These are phyloP conservation scores for Lactarius quietus DNA, from an alignment of 768 basidiomycete species.

Conservation along the genomic window DNA sequence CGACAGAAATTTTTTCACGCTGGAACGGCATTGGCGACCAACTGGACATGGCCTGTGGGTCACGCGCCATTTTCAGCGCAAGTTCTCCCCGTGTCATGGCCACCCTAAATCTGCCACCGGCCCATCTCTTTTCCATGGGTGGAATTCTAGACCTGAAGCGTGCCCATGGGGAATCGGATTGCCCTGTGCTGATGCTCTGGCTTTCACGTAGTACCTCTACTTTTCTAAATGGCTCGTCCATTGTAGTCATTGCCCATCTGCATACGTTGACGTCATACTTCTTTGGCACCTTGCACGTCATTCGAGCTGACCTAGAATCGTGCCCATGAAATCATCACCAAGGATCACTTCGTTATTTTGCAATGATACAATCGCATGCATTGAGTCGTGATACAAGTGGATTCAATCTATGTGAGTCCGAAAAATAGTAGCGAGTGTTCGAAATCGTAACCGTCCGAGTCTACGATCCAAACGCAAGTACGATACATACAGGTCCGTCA, in stretches of 20 bases:
- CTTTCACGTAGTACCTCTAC: neutral
- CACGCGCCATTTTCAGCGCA: neutral
- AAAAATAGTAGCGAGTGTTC: neutral
- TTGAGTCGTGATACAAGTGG: conserved; percentile 10
- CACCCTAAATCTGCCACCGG: conserved; percentile 17
- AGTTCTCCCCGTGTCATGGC: conserved; percentile 3
- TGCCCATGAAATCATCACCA: neutral
- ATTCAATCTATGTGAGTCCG: conserved; percentile 13
- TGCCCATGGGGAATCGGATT: conserved; percentile 9
- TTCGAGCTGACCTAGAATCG: conserved; percentile 17
- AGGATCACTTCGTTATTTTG: neutral
- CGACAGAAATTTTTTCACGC: conserved; percentile 1
- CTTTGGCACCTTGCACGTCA: conserved; percentile 15
- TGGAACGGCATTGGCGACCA: conserved; percentile 4
- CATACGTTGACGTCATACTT: conserved; percentile 18
- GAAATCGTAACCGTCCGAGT: conserved; percentile 10
- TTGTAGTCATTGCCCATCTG: neutral
- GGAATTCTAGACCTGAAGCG: conserved; percentile 10
- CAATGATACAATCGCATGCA: conserved; percentile 7
- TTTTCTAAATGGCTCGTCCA: neutral
- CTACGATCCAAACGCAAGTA: conserved; percentile 1
- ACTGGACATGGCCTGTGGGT: neutral
- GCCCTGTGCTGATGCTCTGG: neutral
- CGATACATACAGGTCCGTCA: conserved; percentile 13
- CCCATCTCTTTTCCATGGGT: neutral